Evolutionary conservation across 345 rosid genomes (phyloP), one percentile per base, ranked within the genome.

Genomic region (Trapa incisa): DNA sequence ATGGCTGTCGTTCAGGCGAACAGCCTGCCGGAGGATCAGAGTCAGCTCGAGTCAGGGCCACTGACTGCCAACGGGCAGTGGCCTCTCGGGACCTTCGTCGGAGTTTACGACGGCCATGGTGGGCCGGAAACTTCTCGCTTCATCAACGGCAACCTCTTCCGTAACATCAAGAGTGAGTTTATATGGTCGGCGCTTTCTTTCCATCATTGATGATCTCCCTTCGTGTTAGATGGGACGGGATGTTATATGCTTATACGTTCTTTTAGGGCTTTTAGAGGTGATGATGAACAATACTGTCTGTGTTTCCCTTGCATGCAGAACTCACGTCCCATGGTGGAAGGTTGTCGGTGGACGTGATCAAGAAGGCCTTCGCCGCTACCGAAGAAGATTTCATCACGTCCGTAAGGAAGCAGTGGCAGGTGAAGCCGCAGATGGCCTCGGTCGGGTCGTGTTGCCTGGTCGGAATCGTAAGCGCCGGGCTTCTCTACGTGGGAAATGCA

Each of bases 1-100:
- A 85, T 85, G 96, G 98, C 92, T 29, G 83, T 79, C 73, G 75
- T 85, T 71, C 96, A 92, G 79, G 98, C 95, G 73, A 92, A 92
- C 47, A 67, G 43, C 73, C 61, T 65, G 39, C 47, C 87, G 80
- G 96, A 92, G 76, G 96, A 92, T 75, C 96, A 84, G 67, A 83
- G 91, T 81, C 98, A 87, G 75, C 76, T 92, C 37, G 96, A 92
- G 81, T 89, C 95, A 68, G 98, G 95, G n/a, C 80, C 84, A 1
- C 65, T 88, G 74, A 72, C 77, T 65, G 80, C 73, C 61, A 74
- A 17, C 9, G 66, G 71, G 65, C 74, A 81, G 0, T 77, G 83
- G 64, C 80, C 88, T 67, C 80, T 66, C 4, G 96, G 92, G 33
- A 87, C 92, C 8, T 87, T 87, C 38, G 70, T 89, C 53, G 94